These are phyloP conservation scores for Oryza meridionalis DNA, from an alignment of 176 grass and related monocot genomes.

Conservation along the genomic window DNA sequence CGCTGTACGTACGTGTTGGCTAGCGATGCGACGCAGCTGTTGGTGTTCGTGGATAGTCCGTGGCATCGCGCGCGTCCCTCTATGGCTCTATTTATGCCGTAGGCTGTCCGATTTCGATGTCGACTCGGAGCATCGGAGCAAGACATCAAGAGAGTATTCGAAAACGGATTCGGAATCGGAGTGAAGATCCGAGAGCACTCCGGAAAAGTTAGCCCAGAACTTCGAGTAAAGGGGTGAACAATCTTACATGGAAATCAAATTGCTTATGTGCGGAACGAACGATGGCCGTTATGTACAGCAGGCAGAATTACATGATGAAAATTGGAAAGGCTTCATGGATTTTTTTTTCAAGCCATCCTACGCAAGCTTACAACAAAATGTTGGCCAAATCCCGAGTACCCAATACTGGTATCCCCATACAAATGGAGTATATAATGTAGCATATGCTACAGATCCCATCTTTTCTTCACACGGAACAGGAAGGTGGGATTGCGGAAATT, in stretches of 20 bases:
- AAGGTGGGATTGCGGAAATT: constrained; percentile 58
- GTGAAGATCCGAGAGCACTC: neutral
- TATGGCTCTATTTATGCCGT: neutral
- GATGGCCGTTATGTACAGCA: constrained; percentile 45
- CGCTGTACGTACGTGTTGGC: neutral
- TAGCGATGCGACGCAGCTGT: neutral
- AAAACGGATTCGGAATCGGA: neutral
- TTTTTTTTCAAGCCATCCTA: neutral
- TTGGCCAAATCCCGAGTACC: neutral
- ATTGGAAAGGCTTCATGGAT: neutral
- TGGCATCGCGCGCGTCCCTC: neutral
- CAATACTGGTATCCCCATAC: neutral
- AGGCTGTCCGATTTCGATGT: neutral
- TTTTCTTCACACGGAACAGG: constrained; percentile 91
- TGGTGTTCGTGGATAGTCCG: neutral
- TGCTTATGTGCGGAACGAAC: neutral
- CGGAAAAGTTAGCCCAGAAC: neutral
- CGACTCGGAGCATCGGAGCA: neutral
- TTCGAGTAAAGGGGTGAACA: too few relatives aligned
- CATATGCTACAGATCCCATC: constrained; percentile 77
- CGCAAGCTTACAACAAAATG: constrained; percentile 27
- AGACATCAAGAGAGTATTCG: neutral
- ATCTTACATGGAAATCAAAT: neutral
- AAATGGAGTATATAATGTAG: neutral
- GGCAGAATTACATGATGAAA: constrained; percentile 26